These are phyloP conservation scores for Trematosphaeria pertusa DNA, from an alignment of 2,329 filamentous ascomycete species.

Conservation along the genomic window DNA sequence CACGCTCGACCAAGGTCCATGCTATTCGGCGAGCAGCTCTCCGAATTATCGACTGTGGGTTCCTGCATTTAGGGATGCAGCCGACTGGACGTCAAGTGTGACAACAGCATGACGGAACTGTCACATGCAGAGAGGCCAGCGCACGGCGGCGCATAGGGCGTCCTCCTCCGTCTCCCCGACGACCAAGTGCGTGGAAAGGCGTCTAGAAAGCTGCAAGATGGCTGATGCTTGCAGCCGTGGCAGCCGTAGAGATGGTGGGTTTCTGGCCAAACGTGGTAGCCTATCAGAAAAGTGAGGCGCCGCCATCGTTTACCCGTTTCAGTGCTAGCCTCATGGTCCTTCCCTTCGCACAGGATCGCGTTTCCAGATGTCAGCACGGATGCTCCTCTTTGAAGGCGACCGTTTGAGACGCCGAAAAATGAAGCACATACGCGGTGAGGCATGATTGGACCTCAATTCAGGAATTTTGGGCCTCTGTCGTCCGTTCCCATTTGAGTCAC, in stretches of 20 bases:
- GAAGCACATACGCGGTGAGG: conserved; percentile 27
- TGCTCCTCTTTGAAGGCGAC: conserved; percentile 25
- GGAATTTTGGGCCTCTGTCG: conserved; percentile 32
- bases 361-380: conserved; percentile 33
- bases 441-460: conserved; percentile 35
- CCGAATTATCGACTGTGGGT: conserved; percentile 21
- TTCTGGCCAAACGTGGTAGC: conserved; percentile 16
- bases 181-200: conserved; percentile 27
- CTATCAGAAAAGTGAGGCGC: conserved; percentile 26
- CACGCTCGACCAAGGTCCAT: conserved; percentile 21
- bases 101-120: conserved; percentile 24
- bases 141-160: conserved; percentile 29
- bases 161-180: conserved; percentile 28
- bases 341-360: conserved; percentile 22
- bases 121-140: conserved; percentile 30
- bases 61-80: conserved; percentile 32
- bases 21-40: conserved; percentile 14
- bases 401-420: conserved; percentile 40
- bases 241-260: conserved; percentile 14
- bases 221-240: conserved; percentile 29
- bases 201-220: conserved; percentile 27
- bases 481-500: conserved; percentile 38
- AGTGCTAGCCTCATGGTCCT: conserved; percentile 18
- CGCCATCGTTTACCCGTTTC: conserved; percentile 12
- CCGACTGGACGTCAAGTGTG: conserved; percentile 22